phyloP scores from a whole-genome alignment of 202 grass and related monocot genomes.

The Schoenoplectus triqueter region DNA sequence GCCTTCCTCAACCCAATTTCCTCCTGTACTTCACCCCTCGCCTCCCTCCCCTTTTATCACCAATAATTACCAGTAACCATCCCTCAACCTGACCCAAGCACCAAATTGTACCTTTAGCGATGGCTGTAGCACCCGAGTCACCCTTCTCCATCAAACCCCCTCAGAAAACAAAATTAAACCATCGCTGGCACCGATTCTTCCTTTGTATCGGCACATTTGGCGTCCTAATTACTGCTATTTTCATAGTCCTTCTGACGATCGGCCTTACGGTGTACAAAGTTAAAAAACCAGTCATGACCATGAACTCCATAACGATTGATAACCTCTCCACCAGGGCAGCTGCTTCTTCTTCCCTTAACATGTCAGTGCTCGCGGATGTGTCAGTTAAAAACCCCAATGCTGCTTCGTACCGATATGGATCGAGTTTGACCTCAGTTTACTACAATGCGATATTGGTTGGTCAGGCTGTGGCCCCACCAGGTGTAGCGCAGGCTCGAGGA shows the following conservation, averaged over 20 bases:
- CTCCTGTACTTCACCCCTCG: background rate
- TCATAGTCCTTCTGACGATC: constrained; percentile 39
- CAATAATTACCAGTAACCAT: constrained; percentile 22
- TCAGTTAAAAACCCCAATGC: constrained; percentile 83
- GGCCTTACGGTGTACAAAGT: constrained; percentile 59
- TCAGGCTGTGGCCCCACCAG: constrained; percentile 38
- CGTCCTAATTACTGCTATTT: background rate
- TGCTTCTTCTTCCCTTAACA: background rate
- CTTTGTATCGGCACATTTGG: constrained; percentile 44
- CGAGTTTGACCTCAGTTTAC: constrained; percentile 59
- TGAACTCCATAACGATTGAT: constrained; percentile 54
- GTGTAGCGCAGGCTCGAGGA: constrained; percentile 43
- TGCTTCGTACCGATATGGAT: constrained; percentile 49
- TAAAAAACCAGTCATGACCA: constrained; percentile 65
- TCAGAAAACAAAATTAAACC: background rate
- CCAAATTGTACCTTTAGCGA: constrained; percentile 23
- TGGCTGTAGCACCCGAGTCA: constrained; percentile 8
- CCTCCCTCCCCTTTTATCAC: background rate
- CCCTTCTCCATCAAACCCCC: background rate
- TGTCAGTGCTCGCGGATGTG: constrained; percentile 62
- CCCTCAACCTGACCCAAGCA: constrained; percentile 11
- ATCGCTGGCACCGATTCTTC: constrained; percentile 39
- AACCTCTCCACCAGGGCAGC: constrained; percentile 33
- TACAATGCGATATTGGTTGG: constrained; percentile 53
- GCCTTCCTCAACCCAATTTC: background rate